Percentiles rank a stretch among this genome's conserved stretches.
Conservation (phyloP, 192 early-diverging fungal species). For the Coemansia sp. region DNA sequence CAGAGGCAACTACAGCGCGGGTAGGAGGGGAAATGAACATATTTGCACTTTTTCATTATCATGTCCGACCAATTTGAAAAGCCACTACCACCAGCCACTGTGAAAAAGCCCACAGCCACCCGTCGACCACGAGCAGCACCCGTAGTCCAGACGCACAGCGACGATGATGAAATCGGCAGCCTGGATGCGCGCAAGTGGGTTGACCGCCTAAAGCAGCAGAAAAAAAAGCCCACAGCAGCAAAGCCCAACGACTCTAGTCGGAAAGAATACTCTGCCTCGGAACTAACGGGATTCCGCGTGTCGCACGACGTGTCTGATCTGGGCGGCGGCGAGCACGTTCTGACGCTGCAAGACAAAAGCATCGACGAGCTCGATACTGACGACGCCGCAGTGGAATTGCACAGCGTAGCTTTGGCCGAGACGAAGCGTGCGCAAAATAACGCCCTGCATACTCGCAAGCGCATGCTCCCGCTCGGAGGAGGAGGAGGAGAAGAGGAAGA, state of each 20-base stretch:
- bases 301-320: slow-evolving; percentile 54
- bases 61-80: neutral
- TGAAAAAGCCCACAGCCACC: neutral
- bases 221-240: slow-evolving; percentile 43
- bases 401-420: slow-evolving; percentile 71
- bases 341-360: slow-evolving; percentile 83
- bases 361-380: slow-evolving; percentile 64
- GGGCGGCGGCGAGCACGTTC: slow-evolving; percentile 67
- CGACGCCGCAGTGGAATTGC: slow-evolving; percentile 70
- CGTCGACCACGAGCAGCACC: slow-evolving; percentile 29
- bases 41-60: neutral
- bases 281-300: slow-evolving; percentile 76
- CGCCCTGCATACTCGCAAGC: slow-evolving; percentile 64
- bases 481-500: slow-evolving; percentile 74
- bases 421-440: slow-evolving; percentile 69
- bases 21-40: neutral
- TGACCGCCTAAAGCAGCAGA: slow-evolving; percentile 59
- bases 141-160: slow-evolving; percentile 60
- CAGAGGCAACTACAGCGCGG: neutral
- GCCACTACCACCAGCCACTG: neutral
- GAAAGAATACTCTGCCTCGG: slow-evolving; percentile 28
- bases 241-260: neutral
- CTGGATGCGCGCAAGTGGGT: slow-evolving; percentile 72
- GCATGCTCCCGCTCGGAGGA: slow-evolving; percentile 8
- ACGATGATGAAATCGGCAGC: slow-evolving; percentile 56